Evolutionary conservation across 305 asterid genomes (phyloP), one percentile per base, ranked within the genome.

Genomic region (Fraxinus nigra): DNA sequence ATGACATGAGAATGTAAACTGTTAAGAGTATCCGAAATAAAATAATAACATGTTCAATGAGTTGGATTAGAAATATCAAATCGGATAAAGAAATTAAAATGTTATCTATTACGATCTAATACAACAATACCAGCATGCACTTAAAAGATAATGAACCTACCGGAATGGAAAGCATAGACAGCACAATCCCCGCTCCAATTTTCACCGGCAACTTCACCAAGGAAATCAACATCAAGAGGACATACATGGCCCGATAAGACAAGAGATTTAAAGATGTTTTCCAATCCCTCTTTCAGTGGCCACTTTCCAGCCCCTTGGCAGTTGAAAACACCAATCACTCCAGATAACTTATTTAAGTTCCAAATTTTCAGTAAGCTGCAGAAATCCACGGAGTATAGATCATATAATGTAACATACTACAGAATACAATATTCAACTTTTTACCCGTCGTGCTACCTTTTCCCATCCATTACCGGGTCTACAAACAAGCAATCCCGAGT

Each of bases 231-330:
- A 20, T 88, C 89, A n/a, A 22, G 74, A 32, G 91, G 87, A 78
- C 90, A 78, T 33, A 88, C 88, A 30, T 11, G 72, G 51, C 88
- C 84, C 0, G 88, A 88, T 37, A 88, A 79, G 56, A 78, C 77
- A 33, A 82, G 77, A 46, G 78, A 7, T 73, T 75, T 51, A 32
- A 84, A 72, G 20, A 80, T 33, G 38, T 30, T 33, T 33, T 80
- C 82, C 6, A 51, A 81, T 32, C 22, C 83, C 24, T 81, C 84
- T 75, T 65, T 80, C 82, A 85, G 5, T 6, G 92, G 84, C 92
- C 92, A 89, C 40, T 32, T 70, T 28, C 90, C 90, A 3, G 87
- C 88, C 69, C 90, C 92, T 87, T 89, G 92, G 86, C 90, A 89
- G 87, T 87, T 89, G 35, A 89, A 89, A 51, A 87, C 82, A 5